Base-by-base conservation (phyloP, 2,329 filamentous ascomycete species). In the Graphiopsis chlorocephala region DNA sequence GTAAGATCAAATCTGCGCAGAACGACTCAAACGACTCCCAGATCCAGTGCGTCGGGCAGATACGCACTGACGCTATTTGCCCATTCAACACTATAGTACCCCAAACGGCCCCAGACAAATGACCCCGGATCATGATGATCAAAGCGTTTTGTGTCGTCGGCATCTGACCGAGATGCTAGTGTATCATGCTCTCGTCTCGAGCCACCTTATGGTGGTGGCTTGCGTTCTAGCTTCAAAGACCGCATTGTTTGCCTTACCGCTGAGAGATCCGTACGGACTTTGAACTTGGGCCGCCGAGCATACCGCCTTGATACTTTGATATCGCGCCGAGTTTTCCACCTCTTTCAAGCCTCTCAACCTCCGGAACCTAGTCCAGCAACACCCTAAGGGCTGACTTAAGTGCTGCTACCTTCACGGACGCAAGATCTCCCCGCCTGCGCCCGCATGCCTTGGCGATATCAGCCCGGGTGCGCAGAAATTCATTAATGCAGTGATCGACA, bases 361-460 rank as follows among this genome's bases (percentile, higher is more conserved):
- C n/a, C 38, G n/a, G n/a, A 11, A 45, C 38, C 38, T 45, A 45
- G 23, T 23, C 38, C 38, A 45, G 38, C 20, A 23, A 23, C 38
- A 45, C 38, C 38, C 14, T n/a, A n/a, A n/a, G n/a, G n/a, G n/a
- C 47, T 26, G 14, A 50, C 47, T 20, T 33, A 31, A 56, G 12
- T 25, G 31, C 53, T 56, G 15, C 31, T 38, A 23, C 53, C 29
- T 35, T 38, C 29, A 33, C 29, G 31, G 53, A 31, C n/a, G 17
- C 28, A 25, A 26, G 31, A 35, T 29, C 33, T 20, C 12, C 33
- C 48, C 48, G 60, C 59, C 26, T 61, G 33, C 45, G 29, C 29
- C 59, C 59, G 59, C 28, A 31, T 17, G 5, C 48, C 60, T 62
- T 62, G 60, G 60, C 60, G 60, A 55, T 55, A 55, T 55, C 33